phyloP scores from a whole-genome alignment of 2,329 filamentous ascomycete genomes.

The Sporothrix euskadiensis region DNA sequence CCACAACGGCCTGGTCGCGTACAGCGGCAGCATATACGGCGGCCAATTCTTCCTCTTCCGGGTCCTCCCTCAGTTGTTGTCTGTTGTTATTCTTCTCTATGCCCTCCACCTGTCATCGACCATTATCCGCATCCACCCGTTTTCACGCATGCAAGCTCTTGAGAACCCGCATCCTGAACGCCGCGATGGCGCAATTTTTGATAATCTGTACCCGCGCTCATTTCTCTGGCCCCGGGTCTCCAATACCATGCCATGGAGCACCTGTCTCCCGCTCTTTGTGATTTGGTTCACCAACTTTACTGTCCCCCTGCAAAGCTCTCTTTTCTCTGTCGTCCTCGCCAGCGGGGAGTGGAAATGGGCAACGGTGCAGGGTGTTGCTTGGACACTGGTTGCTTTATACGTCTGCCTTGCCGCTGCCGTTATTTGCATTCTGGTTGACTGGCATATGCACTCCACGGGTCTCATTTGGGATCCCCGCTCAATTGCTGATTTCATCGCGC shows the following conservation, averaged over 20 bases:
- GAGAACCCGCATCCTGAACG: conserved; percentile 52
- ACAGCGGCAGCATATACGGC: conserved; percentile 66
- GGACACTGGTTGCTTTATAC: conserved; percentile 76
- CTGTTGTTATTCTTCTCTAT: conserved; percentile 71
- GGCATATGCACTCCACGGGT: conserved; percentile 67
- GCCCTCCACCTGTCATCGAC: conserved; percentile 72
- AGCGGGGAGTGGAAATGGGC: conserved; percentile 72
- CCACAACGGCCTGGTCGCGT: conserved; percentile 66
- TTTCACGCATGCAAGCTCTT: conserved; percentile 68
- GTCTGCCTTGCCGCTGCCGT: conserved; percentile 62
- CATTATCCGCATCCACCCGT: conserved; percentile 75
- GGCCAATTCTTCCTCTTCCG: conserved; percentile 81
- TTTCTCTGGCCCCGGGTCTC: conserved; percentile 62
- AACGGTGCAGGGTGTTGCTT: conserved; percentile 73
- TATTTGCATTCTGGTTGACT: conserved; percentile 62
- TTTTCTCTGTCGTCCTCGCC: conserved; percentile 66
- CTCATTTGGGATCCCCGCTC: conserved; percentile 83
- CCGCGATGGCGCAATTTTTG: conserved; percentile 66
- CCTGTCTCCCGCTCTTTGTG: conserved; percentile 65
- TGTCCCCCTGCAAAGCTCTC: conserved; percentile 75
- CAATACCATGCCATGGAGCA: conserved; percentile 61
- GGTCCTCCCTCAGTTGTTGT: conserved; percentile 78
- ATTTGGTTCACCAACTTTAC: conserved; percentile 80
- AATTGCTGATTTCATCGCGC: conserved; percentile 74
- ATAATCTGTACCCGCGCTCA: conserved; percentile 66